These are phyloP conservation scores for Ceratorhiza oryzae-sativae DNA, from an alignment of 1,284 basidiomycete species.

Conservation along the genomic window DNA sequence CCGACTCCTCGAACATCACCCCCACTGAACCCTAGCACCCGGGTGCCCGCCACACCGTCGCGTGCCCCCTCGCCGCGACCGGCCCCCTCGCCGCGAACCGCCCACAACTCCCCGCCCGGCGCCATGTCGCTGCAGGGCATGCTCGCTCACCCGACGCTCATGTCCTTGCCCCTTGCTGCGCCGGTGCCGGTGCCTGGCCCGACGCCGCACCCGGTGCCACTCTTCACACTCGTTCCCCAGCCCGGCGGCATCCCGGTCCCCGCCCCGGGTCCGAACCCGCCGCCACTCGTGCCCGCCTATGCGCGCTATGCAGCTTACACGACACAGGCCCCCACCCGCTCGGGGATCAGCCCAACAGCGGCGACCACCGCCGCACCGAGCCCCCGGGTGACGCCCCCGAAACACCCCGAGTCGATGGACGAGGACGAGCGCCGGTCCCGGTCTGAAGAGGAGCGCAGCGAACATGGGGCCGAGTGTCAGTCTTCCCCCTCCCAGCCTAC, in stretches of 20 bases:
- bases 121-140: conserved; percentile 33
- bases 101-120: conserved; percentile 23
- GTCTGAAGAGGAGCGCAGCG: conserved; percentile 4
- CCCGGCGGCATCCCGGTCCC: conserved; percentile 34
- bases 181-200: conserved; percentile 30
- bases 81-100: conserved; percentile 10
- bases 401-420: conserved; percentile 16
- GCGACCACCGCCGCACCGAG: conserved; percentile 3
- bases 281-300: conserved; percentile 32
- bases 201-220: conserved; percentile 27
- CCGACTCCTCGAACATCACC: conserved; percentile 15
- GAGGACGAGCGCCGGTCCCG: conserved; percentile 27
- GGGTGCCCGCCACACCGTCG: conserved; percentile 21
- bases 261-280: conserved; percentile 30
- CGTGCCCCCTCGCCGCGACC: conserved; percentile 16
- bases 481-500: not conserved
- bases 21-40: conserved; percentile 1
- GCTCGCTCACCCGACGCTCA: conserved; percentile 31
- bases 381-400: conserved; percentile 10
- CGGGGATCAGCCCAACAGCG: not conserved
- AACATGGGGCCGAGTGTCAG: conserved; percentile 14
- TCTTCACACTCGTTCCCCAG: conserved; percentile 33
- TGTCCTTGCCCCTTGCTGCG: conserved; percentile 24
- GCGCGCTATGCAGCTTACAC: conserved; percentile 26
- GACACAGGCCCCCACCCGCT: not conserved